Percentiles rank a stretch among this genome's conserved stretches.
phyloP scores from a whole-genome alignment of 1,284 basidiomycete species.

The Ceratobasidium sp. region DNA sequence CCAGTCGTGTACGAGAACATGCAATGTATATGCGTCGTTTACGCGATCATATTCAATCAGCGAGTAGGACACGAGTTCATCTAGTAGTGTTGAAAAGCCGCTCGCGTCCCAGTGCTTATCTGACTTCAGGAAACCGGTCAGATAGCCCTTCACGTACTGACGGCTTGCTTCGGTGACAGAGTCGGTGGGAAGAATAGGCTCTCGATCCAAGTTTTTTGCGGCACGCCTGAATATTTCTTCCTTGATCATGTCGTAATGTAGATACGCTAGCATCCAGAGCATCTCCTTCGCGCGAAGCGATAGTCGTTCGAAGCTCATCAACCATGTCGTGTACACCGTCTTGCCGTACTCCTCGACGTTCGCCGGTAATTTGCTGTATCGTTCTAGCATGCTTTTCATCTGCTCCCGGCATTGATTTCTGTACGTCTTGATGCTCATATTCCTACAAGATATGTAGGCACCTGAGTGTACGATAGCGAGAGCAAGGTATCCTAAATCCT shows the following conservation, averaged over 20 bases:
- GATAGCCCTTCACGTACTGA: background rate
- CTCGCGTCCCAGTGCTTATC: background rate
- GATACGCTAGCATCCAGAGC: constrained; percentile 5
- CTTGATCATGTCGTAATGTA: constrained; percentile 8
- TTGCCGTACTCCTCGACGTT: background rate
- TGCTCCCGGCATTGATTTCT: background rate
- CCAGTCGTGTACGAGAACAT: constrained; percentile 14
- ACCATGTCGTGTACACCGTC: constrained; percentile 15
- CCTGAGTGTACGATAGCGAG: constrained; percentile 33
- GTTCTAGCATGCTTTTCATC: background rate
- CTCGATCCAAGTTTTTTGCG: background rate
- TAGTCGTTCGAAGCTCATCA: constrained; percentile 1
- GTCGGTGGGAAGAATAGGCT: background rate
- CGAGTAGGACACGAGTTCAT: constrained; percentile 4
- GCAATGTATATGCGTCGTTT: background rate
- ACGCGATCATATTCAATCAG: constrained; percentile 11
- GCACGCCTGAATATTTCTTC: constrained; percentile 18
- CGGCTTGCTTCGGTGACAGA: background rate
- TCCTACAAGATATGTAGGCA: constrained; percentile 5
- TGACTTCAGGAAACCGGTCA: background rate
- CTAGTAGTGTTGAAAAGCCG: background rate
- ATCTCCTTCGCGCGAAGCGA: background rate
- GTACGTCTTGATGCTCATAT: background rate
- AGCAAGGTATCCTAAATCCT: background rate
- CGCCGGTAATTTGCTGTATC: background rate